Evolutionary conservation across 768 basidiomycete genomes (phyloP).

Genomic region (Termitomyces sp.): DNA sequence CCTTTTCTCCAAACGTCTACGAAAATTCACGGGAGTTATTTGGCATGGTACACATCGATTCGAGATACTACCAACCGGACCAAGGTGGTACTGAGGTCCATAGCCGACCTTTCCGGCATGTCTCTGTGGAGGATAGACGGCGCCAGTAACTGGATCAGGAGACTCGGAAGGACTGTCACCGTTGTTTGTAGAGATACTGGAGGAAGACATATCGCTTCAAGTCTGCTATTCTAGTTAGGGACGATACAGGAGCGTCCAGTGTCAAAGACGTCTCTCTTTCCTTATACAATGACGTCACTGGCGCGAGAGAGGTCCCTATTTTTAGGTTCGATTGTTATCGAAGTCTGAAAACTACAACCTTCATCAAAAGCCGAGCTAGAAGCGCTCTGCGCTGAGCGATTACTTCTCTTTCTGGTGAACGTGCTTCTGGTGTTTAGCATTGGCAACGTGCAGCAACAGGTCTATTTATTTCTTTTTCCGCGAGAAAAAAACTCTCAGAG

Average conservation of each 20-base stretch:
- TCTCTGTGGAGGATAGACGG: conserved; percentile 32
- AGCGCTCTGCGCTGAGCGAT: too few relatives aligned
- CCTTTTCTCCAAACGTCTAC: conserved; percentile 26
- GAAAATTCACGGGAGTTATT: not conserved
- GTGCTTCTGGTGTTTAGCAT: not conserved
- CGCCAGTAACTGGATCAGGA: not conserved
- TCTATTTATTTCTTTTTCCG: not conserved
- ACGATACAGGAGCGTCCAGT: not conserved
- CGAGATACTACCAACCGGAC: conserved; percentile 22
- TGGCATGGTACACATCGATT: not conserved
- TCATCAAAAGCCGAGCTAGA: not conserved
- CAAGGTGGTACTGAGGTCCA: conserved; percentile 33
- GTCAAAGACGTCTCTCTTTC: not conserved
- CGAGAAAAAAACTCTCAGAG: not conserved
- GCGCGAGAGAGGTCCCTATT: not conserved
- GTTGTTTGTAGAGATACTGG: conserved; percentile 8
- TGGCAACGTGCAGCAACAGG: not conserved
- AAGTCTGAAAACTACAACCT: not conserved
- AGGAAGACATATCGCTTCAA: conserved; percentile 6
- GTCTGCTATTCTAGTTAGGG: not conserved
- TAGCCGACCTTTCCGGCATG: conserved; percentile 41
- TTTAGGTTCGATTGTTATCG: not conserved
- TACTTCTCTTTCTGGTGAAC: not conserved
- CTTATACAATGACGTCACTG: conserved; percentile 1
- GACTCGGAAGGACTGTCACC: not conserved